Conservation (phyloP, 2,329 filamentous ascomycete species). For the Ilyonectria mors-panacis region DNA sequence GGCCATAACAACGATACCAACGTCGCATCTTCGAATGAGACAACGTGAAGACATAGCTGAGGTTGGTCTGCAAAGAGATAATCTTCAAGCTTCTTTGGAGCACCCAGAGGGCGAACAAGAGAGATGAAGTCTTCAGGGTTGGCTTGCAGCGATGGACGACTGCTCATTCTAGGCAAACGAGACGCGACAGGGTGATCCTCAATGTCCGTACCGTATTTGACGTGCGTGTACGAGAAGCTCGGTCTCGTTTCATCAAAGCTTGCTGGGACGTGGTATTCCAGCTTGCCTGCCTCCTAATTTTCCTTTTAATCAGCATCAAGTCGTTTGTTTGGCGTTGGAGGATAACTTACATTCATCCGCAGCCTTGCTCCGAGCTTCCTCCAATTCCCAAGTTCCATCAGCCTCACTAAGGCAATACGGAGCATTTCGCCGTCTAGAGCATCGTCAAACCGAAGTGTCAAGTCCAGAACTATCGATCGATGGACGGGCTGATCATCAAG, state of each 20-base stretch:
- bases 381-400: slow-evolving; percentile 62
- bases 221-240: background rate
- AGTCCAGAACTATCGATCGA: background rate
- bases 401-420: slow-evolving; percentile 50
- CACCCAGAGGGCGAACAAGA: slow-evolving; percentile 9
- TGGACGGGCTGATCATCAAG: background rate
- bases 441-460: slow-evolving; percentile 56
- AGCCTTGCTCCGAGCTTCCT: slow-evolving; percentile 62
- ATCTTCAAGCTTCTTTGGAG: slow-evolving; percentile 52
- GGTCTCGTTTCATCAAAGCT: background rate
- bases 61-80: slow-evolving; percentile 59
- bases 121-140: background rate
- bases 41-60: slow-evolving; percentile 62
- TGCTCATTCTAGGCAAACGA: slow-evolving; percentile 4
- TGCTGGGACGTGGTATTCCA: slow-evolving; percentile 17
- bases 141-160: background rate
- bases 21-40: slow-evolving; percentile 64
- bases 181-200: background rate
- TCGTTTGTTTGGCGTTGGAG: no score
- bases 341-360: background rate
- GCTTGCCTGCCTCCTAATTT: background rate
- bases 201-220: background rate
- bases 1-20: slow-evolving; percentile 61
- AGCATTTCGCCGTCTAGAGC: slow-evolving; percentile 61
- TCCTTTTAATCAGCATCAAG: background rate